phyloP scores from a whole-genome alignment of 202 grass and related monocot genomes.

The Setaria viridis region DNA sequence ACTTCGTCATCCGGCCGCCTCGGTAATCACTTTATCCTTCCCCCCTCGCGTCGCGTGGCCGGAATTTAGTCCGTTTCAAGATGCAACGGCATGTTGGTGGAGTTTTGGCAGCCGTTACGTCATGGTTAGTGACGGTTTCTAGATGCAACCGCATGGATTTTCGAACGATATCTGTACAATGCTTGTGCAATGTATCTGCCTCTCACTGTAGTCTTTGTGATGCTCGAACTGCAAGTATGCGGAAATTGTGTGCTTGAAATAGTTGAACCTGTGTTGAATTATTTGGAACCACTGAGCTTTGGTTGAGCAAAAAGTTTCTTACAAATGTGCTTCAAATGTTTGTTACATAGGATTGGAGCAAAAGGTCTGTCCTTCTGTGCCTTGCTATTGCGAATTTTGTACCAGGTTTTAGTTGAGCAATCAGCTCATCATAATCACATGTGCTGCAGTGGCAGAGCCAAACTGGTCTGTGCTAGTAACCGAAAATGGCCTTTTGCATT shows the following conservation, averaged over 20 bases:
- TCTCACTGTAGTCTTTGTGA: too few species aligned
- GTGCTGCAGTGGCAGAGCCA: not conserved
- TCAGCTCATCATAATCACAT: not conserved
- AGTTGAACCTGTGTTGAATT: not conserved
- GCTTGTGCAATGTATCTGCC: not conserved
- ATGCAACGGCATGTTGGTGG: slow-evolving; percentile 18
- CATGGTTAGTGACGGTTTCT: not conserved
- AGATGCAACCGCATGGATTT: not conserved
- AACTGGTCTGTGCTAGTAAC: not conserved
- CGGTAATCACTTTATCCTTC: slow-evolving; percentile 59
- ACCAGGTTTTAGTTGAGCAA: slow-evolving; percentile 3
- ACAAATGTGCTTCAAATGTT: not conserved
- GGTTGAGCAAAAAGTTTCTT: too few species aligned
- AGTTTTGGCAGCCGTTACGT: slow-evolving; percentile 17
- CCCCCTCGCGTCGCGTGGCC: not conserved
- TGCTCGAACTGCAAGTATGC: not conserved
- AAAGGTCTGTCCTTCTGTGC: not conserved
- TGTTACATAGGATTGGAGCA: not conserved
- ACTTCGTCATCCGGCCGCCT: slow-evolving; percentile 97
- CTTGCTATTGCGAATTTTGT: not conserved
- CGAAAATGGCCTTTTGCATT: slow-evolving; percentile 12
- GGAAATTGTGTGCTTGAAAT: slow-evolving; percentile 9
- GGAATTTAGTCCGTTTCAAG: not conserved
- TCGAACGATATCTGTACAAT: not conserved
- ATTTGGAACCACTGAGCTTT: not conserved